Evolutionary conservation across 2,329 filamentous ascomycete species (phyloP).

Genomic region (Diplodia intermedia): DNA sequence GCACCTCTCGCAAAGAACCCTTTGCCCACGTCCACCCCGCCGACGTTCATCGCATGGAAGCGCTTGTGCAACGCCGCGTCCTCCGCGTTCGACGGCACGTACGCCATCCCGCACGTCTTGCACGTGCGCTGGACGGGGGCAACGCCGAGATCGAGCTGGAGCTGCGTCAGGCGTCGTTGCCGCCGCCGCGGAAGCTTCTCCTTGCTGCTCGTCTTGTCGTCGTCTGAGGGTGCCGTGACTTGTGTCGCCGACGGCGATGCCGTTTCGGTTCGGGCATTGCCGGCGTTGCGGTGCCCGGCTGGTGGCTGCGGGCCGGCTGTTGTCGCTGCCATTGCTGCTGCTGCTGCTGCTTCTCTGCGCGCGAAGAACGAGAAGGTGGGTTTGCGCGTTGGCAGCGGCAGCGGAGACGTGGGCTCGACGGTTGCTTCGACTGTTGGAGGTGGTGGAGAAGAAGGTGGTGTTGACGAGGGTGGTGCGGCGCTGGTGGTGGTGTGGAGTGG

Average conservation of each 20-base stretch:
- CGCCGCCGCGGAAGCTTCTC: constrained; percentile 33
- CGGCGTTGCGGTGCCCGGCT: not conserved
- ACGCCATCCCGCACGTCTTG: constrained; percentile 69
- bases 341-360: constrained; percentile 43
- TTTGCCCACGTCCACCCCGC: constrained; percentile 67
- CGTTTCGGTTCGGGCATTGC: not conserved
- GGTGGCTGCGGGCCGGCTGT: not conserved
- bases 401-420: constrained; percentile 52
- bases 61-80: constrained; percentile 69
- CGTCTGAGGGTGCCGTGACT: not conserved
- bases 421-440: constrained; percentile 55
- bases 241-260: not conserved
- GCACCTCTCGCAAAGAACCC: constrained; percentile 63
- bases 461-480: constrained; percentile 2
- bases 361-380: constrained; percentile 54
- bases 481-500: constrained; percentile 34
- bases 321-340: constrained; percentile 23
- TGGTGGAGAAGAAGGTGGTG: constrained; percentile 50
- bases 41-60: constrained; percentile 67
- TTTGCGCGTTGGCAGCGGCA: constrained; percentile 52
- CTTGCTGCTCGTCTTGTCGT: not conserved
- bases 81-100: constrained; percentile 66
- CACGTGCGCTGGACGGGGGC: constrained; percentile 64
- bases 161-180: constrained; percentile 58
- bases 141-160: constrained; percentile 66